phyloP scores from a whole-genome alignment of 768 basidiomycete species.

The Cyclocybe cylindracea region DNA sequence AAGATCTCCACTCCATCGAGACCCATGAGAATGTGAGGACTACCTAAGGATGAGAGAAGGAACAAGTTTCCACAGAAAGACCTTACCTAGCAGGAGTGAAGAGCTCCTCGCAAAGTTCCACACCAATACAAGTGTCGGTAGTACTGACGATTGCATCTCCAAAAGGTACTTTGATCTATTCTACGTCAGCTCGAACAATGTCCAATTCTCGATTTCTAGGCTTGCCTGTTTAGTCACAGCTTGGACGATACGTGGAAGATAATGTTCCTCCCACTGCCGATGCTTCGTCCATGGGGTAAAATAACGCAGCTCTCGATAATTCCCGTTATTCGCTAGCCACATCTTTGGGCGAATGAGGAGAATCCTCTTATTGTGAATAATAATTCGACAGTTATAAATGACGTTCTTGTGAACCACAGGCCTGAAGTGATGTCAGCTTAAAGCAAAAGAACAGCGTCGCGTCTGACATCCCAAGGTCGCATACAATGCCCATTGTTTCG shows the following conservation, averaged over 20 bases:
- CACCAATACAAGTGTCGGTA: slow-evolving; percentile 91
- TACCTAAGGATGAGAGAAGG: slow-evolving; percentile 29
- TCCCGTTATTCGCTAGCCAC: slow-evolving; percentile 99
- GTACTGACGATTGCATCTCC: slow-evolving; percentile 96
- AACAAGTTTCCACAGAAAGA: slow-evolving; percentile 13
- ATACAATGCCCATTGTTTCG: slow-evolving; percentile 82
- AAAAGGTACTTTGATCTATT: slow-evolving; percentile 85
- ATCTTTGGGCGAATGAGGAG: slow-evolving; percentile 97
- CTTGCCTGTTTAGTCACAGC: slow-evolving; percentile 84
- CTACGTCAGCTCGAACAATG: background rate
- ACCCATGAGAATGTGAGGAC: slow-evolving; percentile 97
- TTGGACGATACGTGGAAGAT: slow-evolving; percentile 86
- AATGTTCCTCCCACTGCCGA: slow-evolving; percentile 88
- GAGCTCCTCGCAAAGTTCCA: slow-evolving; percentile 96
- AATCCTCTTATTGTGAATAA: slow-evolving; percentile 85
- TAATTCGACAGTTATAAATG: slow-evolving; percentile 94
- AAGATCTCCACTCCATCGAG: slow-evolving; percentile 99
- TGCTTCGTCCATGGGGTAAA: slow-evolving; percentile 97
- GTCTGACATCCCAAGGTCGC: slow-evolving; percentile 95
- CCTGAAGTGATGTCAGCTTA: slow-evolving; percentile 47
- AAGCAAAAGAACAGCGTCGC: background rate
- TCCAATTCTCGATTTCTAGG: background rate
- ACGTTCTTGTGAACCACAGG: slow-evolving; percentile 98
- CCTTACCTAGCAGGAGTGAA: slow-evolving; percentile 95
- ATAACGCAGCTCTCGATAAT: slow-evolving; percentile 87